Percentiles rank a stretch among this genome's conserved stretches.
These are phyloP conservation scores for Fusarium armeniacum DNA, from an alignment of 2,329 filamentous ascomycete species.

Conservation along the genomic window DNA sequence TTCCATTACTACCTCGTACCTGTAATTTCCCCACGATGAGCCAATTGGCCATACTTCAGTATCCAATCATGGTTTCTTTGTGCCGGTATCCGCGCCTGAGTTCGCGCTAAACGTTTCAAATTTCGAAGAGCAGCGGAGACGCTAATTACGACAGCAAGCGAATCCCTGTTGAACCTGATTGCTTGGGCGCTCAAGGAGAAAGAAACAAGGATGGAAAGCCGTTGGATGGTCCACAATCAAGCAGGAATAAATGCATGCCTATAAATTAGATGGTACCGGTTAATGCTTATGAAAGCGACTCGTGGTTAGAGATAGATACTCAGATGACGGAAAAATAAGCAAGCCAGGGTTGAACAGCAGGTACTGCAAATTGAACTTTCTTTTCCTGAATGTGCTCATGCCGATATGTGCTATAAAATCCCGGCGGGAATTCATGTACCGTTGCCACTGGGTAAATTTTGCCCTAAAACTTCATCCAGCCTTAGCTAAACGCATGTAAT, in stretches of 20 bases:
- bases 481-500: too few relatives aligned
- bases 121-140: neutral
- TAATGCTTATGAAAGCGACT: too few relatives aligned
- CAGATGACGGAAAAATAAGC: too few relatives aligned
- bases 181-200: neutral
- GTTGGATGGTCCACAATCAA: neutral
- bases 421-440: too few relatives aligned
- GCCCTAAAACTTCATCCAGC: too few relatives aligned
- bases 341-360: too few relatives aligned
- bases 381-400: too few relatives aligned
- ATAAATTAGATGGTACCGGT: neutral
- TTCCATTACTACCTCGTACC: neutral
- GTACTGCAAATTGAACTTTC: too few relatives aligned
- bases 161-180: neutral
- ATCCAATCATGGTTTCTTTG: neutral
- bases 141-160: neutral
- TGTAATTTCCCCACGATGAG: slow-evolving; percentile 5
- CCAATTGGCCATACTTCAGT: too few relatives aligned
- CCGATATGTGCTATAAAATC: too few relatives aligned
- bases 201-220: neutral
- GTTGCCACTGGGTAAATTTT: too few relatives aligned
- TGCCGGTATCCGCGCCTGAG: neutral
- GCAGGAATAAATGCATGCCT: neutral
- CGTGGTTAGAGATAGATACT: too few relatives aligned
- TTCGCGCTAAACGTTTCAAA: slow-evolving; percentile 7